Base-by-base conservation (phyloP, 805 yeast genomes). In the Metschnikowia colocasiae region DNA sequence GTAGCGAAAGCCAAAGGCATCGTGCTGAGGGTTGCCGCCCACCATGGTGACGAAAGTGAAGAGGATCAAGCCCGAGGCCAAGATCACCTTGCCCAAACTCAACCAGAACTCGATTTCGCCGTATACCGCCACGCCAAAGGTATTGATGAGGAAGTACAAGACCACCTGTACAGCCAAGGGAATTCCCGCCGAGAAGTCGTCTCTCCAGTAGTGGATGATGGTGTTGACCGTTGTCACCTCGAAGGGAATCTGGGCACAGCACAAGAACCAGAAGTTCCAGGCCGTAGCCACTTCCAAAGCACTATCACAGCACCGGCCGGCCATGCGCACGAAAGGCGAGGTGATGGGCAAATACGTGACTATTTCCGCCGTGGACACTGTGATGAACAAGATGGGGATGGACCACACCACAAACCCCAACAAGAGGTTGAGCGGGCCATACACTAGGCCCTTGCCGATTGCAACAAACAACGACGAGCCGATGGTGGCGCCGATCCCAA, bases 161-260 rank as follows among this genome's bases (percentile, higher is more conserved):
- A 75, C 80, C 18, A 83, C 73, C 62, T 85, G 91, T 1, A 87
- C 74, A 0, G 78, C 75, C 50, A 88, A 69, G 2, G 90, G 78
- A 16, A 80, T 83, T 0, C 83, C 95, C 0, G 92, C 84, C 1
- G 82, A 75, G 61, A 81, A 87, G 56, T 82, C 91, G 52, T 80
- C 81, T 50, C 87, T 72, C 96, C 96, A 88, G 58, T 74, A 88
- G 59, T 87, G 90, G 40, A 88, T 74, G 57, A 88, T 81, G 12
- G 88, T 76, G 55, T 87, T 85, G 7, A 85, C 91, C 6, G 90
- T 85, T 6, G 85, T 85, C 45, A 88, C 82, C 65, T 89, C 96
- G 58, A 83, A 86, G 2, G 96, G 96, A 42, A 88, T 84, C 50
- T 82, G 81, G 0, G 86, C 82, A 52, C 90, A 83, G 60, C 85